Conservation (phyloP, 140 eudicot species). For the Cichorium intybus region DNA sequence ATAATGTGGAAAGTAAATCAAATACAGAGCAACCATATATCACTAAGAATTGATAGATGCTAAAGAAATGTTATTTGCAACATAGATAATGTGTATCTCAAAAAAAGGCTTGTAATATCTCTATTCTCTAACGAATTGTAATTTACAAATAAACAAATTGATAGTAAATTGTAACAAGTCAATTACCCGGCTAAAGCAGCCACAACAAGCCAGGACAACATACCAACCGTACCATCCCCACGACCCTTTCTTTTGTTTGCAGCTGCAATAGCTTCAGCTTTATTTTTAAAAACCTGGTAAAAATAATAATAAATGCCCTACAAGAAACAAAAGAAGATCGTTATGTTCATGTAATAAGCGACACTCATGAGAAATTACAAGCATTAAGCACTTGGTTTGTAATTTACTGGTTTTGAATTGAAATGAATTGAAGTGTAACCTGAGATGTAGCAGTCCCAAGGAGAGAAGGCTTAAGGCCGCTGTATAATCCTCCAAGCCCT, state of each 20-base stretch:
- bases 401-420: too few relatives aligned
- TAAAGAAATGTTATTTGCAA: too few relatives aligned
- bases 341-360: conserved; percentile 4
- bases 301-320: conserved; percentile 92
- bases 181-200: conserved; percentile 95
- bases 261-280: conserved; percentile 84
- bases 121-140: too few relatives aligned
- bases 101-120: too few relatives aligned
- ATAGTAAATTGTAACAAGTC: too few relatives aligned
- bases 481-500: conserved; percentile 90
- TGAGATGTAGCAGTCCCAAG: conserved; percentile 91
- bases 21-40: too few relatives aligned
- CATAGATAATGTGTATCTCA: too few relatives aligned
- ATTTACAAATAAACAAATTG: too few relatives aligned
- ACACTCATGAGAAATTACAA: background rate
- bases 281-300: conserved; percentile 91
- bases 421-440: conserved; percentile 31
- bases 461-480: conserved; percentile 94
- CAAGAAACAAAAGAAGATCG: conserved; percentile 30
- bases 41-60: too few relatives aligned
- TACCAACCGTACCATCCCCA: conserved; percentile 92
- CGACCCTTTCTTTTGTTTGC: conserved; percentile 59
- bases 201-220: conserved; percentile 87
- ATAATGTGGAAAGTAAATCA: background rate
- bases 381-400: background rate